Conservation (phyloP, 2,329 filamentous ascomycete genomes). For the Penicillium olsonii region DNA sequence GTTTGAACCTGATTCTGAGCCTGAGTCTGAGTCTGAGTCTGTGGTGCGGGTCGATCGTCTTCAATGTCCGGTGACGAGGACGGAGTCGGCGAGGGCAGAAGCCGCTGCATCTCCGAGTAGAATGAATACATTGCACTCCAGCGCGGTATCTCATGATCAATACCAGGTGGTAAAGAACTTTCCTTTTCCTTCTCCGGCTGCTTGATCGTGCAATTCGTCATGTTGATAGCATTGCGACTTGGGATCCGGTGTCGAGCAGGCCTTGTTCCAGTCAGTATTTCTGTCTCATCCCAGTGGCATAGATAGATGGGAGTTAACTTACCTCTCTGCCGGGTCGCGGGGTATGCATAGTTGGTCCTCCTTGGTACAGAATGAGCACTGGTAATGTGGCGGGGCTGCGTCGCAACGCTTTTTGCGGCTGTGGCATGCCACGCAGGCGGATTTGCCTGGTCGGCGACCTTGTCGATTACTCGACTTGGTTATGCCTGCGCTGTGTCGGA, state of each 20-base stretch:
- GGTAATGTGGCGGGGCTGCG: conserved; percentile 1
- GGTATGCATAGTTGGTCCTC: conserved; percentile 3
- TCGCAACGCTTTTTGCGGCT: conserved; percentile 9
- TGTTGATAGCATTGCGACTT: not conserved
- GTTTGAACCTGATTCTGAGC: too few relatives aligned
- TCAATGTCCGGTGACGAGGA: not conserved
- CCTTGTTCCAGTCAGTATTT: not conserved
- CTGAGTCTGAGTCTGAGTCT: too few relatives aligned
- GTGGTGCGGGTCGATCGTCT: not conserved
- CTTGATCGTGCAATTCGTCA: not conserved
- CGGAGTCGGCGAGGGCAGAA: not conserved
- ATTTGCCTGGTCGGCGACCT: conserved; percentile 7
- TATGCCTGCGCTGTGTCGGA: not conserved
- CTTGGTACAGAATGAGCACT: conserved; percentile 8
- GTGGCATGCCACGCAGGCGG: conserved; percentile 8
- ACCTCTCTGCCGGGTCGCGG: conserved; percentile 7
- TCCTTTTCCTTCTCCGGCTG: not conserved
- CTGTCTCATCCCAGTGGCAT: not conserved
- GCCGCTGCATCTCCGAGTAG: conserved; percentile 1
- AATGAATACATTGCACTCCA: conserved; percentile 7
- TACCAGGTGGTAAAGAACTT: not conserved
- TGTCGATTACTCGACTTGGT: conserved; percentile 1
- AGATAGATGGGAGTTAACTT: not conserved
- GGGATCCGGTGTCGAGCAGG: not conserved
- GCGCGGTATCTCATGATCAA: conserved; percentile 5